A percentile compares a stretch with the other conserved stretches of the same genome.
phyloP scores from a whole-genome alignment of 2,329 filamentous ascomycete genomes.

The Aspergillus ochraceus region DNA sequence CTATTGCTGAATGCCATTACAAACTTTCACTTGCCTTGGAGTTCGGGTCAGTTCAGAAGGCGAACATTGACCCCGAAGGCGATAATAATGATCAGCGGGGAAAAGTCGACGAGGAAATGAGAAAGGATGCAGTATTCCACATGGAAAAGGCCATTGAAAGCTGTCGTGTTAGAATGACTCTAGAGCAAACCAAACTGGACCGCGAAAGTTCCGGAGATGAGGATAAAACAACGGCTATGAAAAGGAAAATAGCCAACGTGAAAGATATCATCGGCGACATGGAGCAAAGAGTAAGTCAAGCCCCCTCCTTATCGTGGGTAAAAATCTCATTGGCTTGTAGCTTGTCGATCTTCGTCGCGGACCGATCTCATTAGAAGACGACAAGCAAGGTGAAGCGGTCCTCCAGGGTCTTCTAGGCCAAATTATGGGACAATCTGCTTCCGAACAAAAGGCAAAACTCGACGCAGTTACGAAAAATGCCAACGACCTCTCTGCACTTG shows the following conservation, averaged over 20 bases:
- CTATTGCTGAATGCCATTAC: constrained; percentile 92
- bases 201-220: constrained; percentile 40
- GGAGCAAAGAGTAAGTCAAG: constrained; percentile 53
- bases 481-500: constrained; percentile 60
- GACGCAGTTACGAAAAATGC: constrained; percentile 57
- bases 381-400: constrained; percentile 40
- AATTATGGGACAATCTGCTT: constrained; percentile 56
- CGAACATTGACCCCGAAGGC: constrained; percentile 30
- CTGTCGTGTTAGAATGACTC: constrained; percentile 55
- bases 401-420: constrained; percentile 60
- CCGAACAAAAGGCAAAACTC: constrained; percentile 54
- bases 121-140: constrained; percentile 58
- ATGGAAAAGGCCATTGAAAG: constrained; percentile 63
- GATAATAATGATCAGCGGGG: constrained; percentile 40
- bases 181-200: constrained; percentile 51
- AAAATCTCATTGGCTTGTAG: constrained; percentile 27
- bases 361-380: constrained; percentile 49
- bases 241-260: constrained; percentile 56
- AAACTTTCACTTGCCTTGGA: constrained; percentile 94
- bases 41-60: constrained; percentile 74
- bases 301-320: constrained; percentile 2
- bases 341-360: constrained; percentile 59
- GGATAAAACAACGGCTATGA: constrained; percentile 39
- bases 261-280: constrained; percentile 63
- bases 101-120: constrained; percentile 54